These are phyloP conservation scores for Bipolaris cookei DNA, from an alignment of 2,329 filamentous ascomycete genomes.

Conservation along the genomic window DNA sequence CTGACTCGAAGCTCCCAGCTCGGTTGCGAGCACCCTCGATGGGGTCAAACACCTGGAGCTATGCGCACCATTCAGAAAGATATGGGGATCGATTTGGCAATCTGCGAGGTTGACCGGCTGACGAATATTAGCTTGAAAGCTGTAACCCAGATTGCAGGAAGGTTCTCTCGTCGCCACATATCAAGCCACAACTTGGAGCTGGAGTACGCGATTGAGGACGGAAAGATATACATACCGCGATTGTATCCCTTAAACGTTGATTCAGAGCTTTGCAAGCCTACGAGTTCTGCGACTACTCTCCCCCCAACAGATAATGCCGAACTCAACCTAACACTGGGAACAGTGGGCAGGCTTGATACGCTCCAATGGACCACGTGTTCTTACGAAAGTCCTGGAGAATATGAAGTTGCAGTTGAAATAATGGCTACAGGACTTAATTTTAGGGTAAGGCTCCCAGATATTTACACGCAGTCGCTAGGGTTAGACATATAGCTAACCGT, in stretches of 20 bases:
- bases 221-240: not conserved
- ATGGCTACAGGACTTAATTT: not conserved
- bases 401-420: not conserved
- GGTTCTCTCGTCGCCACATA: not conserved
- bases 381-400: not conserved
- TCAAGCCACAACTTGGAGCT: not conserved
- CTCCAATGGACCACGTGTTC: not conserved
- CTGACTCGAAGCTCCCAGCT: not conserved
- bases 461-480: not conserved
- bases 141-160: not conserved
- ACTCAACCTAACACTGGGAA: not conserved
- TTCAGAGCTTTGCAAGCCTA: not conserved
- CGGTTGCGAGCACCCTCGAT: not conserved
- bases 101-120: not conserved
- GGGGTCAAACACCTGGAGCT: not conserved
- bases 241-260: not conserved
- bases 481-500: not conserved
- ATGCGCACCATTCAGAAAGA: not conserved
- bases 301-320: not conserved
- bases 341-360: not conserved
- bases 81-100: not conserved
- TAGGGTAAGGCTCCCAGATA: not conserved
- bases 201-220: not conserved
- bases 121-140: not conserved
- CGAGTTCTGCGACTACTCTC: not conserved